Conservation (phyloP, 2,329 filamentous ascomycete species). For the Blastomyces parvus region DNA sequence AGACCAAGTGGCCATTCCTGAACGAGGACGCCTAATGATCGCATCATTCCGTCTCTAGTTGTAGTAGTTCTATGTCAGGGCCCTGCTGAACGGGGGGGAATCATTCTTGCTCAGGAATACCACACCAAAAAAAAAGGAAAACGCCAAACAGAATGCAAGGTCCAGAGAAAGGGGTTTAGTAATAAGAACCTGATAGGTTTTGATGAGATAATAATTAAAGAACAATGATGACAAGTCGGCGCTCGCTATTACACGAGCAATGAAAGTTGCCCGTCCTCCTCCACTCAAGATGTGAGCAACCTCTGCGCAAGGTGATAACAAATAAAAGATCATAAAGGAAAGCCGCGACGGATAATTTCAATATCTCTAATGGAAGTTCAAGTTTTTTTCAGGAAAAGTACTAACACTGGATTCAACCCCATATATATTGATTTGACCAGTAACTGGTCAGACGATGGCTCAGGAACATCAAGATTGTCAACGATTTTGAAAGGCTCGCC, state of each 20-base stretch:
- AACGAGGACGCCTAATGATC: constrained; percentile 22
- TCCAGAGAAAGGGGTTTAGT: not conserved
- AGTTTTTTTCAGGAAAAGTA: not conserved
- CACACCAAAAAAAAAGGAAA: not conserved
- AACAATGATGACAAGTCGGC: not conserved
- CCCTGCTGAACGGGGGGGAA: not conserved
- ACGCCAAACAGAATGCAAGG: not conserved
- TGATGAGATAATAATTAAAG: not conserved
- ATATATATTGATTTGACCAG: constrained; percentile 26
- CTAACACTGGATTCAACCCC: constrained; percentile 27
- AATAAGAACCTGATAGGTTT: not conserved
- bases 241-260: not conserved
- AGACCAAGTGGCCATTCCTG: constrained; percentile 24
- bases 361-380: not conserved
- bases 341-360: not conserved
- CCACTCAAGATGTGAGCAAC: not conserved
- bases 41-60: constrained; percentile 22
- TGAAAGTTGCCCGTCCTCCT: too few species aligned
- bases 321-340: not conserved
- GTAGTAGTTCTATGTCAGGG: not conserved
- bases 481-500: constrained; percentile 12
- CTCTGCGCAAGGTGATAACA: not conserved
- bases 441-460: constrained; percentile 20
- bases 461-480: constrained; percentile 9
- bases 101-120: not conserved